These are phyloP conservation scores for Penicillium sp. DNA, from an alignment of 2,329 filamentous ascomycete species.

Conservation along the genomic window DNA sequence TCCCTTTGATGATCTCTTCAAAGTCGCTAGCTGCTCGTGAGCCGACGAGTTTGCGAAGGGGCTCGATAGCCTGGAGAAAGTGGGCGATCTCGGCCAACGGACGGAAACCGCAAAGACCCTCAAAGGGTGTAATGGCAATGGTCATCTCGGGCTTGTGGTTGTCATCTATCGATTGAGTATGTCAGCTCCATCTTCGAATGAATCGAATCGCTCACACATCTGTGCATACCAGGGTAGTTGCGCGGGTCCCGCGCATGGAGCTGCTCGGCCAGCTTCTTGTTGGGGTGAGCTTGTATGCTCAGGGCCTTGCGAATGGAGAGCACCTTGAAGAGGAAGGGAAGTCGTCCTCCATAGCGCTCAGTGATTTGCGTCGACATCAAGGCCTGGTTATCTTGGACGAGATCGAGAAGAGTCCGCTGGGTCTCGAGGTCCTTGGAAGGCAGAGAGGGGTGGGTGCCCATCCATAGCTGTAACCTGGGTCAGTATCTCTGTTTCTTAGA, in stretches of 20 bases:
- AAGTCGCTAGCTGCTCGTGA: slow-evolving; percentile 54
- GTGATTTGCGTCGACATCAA: slow-evolving; percentile 75
- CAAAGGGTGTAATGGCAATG: slow-evolving; percentile 94
- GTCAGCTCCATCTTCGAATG: neutral
- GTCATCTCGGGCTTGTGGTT: slow-evolving; percentile 99
- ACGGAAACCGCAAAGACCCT: slow-evolving; percentile 93
- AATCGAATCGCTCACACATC: neutral
- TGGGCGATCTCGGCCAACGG: slow-evolving; percentile 83
- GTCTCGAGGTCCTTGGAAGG: slow-evolving; percentile 88
- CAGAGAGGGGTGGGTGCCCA: slow-evolving; percentile 96
- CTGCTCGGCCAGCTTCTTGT: slow-evolving; percentile 90
- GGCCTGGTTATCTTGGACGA: slow-evolving; percentile 83
- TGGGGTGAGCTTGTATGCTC: slow-evolving; percentile 95
- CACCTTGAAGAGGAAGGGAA: slow-evolving; percentile 98
- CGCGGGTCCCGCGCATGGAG: slow-evolving; percentile 83
- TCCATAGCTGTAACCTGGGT: slow-evolving; percentile 74
- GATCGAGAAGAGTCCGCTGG: slow-evolving; percentile 80
- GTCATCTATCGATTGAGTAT: slow-evolving; percentile 65
- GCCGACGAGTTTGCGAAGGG: slow-evolving; percentile 69
- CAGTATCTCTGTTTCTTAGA: slow-evolving; percentile 5
- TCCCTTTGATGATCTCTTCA: slow-evolving; percentile 60
- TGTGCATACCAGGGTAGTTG: slow-evolving; percentile 74
- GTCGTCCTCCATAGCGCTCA: slow-evolving; percentile 75
- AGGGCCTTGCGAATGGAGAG: slow-evolving; percentile 94
- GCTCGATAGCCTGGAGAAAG: slow-evolving; percentile 71